Percentiles rank a stretch among this genome's conserved stretches.
Conservation (phyloP, 768 basidiomycete species). For the Rhodotorula taiwanensis region DNA sequence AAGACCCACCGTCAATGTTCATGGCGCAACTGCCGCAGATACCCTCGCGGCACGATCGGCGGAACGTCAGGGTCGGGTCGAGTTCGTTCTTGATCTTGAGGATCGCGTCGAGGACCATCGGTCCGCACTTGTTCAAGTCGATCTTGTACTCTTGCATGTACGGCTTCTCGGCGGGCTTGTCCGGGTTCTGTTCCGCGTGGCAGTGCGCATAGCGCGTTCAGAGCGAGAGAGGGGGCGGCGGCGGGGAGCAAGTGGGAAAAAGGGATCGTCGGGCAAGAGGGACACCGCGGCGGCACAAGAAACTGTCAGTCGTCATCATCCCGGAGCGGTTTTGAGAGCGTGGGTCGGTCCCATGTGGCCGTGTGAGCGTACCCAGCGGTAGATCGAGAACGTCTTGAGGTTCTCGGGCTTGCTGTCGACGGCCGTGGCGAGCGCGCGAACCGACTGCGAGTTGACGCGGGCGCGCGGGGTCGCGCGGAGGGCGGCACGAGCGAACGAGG, state of each 20-base stretch:
- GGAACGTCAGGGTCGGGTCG: constrained; percentile 93
- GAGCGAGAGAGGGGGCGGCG: too few relatives aligned
- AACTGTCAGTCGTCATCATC: too few relatives aligned
- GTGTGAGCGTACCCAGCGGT: constrained; percentile 69
- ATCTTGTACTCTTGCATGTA: constrained; percentile 81
- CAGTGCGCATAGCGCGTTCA: too few relatives aligned
- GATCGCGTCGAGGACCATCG: constrained; percentile 89
- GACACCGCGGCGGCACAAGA: not conserved
- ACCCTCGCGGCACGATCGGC: constrained; percentile 84
- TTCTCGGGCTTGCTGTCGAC: constrained; percentile 50
- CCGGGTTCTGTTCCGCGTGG: constrained; percentile 78
- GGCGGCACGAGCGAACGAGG: constrained; percentile 10
- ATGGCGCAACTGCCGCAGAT: constrained; percentile 98
- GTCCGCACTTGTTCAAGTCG: constrained; percentile 88
- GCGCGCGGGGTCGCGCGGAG: constrained; percentile 5
- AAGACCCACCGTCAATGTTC: constrained; percentile 84
- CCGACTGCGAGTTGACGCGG: not conserved
- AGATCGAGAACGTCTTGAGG: constrained; percentile 95
- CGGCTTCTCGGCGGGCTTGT: constrained; percentile 86
- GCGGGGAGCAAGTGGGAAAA: too few relatives aligned
- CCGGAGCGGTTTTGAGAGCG: too few relatives aligned
- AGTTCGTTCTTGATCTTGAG: constrained; percentile 99
- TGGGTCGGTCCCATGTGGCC: too few relatives aligned
- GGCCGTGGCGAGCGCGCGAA: constrained; percentile 34
- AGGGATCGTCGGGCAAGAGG: not conserved